Percentiles rank a stretch among this genome's conserved stretches.
These are phyloP conservation scores for Austroboletus eburneus DNA, from an alignment of 768 basidiomycete species.

Conservation along the genomic window DNA sequence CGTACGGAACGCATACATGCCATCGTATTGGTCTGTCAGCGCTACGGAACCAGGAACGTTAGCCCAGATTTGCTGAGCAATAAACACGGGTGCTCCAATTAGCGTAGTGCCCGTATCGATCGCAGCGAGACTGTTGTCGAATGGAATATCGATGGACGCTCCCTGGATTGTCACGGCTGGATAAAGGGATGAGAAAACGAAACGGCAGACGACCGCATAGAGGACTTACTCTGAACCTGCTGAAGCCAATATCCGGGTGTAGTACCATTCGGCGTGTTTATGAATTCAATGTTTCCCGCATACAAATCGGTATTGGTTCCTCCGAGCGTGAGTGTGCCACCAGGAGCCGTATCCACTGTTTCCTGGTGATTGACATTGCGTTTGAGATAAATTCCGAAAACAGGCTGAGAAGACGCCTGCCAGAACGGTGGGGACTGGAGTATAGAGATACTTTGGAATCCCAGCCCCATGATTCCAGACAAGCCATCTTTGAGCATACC, in stretches of 20 bases:
- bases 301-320: constrained; percentile 54
- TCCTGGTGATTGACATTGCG: constrained; percentile 38
- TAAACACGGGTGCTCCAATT: constrained; percentile 71
- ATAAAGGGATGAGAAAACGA: not conserved
- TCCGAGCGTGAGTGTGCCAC: constrained; percentile 69
- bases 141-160: constrained; percentile 37
- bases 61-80: constrained; percentile 58
- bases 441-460: constrained; percentile 54
- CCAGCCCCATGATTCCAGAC: constrained; percentile 72
- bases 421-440: constrained; percentile 59
- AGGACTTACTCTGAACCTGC: constrained; percentile 42
- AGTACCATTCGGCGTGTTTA: constrained; percentile 37
- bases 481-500: constrained; percentile 18
- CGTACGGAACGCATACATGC: constrained; percentile 77
- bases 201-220: not conserved
- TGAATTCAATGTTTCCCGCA: constrained; percentile 63
- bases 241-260: constrained; percentile 56
- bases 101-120: constrained; percentile 94
- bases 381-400: constrained; percentile 63
- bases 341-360: constrained; percentile 38
- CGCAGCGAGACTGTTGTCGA: constrained; percentile 48
- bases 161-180: constrained; percentile 60
- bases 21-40: constrained; percentile 43
- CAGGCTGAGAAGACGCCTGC: constrained; percentile 47
- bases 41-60: constrained; percentile 53